Evolutionary conservation across 169 alveolate genomes (phyloP).

Genomic region (Cryptosporidium ryanae): DNA sequence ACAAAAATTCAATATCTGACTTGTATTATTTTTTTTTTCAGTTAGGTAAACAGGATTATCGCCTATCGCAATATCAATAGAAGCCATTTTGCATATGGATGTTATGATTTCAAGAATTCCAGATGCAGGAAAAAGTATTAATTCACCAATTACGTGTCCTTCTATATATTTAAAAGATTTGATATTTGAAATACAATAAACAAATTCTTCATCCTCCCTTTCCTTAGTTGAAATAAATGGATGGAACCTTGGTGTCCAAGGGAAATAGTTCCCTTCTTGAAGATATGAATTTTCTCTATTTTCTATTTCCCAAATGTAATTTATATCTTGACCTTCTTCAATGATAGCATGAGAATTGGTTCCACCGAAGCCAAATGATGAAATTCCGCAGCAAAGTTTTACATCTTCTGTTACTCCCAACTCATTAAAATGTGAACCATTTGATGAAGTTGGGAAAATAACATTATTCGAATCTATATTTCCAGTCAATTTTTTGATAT

Average conservation of each 20-base stretch:
- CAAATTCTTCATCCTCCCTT: slow-evolving; percentile 19
- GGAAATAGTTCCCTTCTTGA: slow-evolving; percentile 54
- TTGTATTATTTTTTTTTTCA: slow-evolving; percentile 5
- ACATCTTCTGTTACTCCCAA: slow-evolving; percentile 35
- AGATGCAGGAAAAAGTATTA: slow-evolving; percentile 59
- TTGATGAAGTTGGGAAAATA: slow-evolving; percentile 12
- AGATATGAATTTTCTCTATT: slow-evolving; percentile 11
- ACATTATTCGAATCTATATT: neutral
- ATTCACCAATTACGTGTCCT: slow-evolving; percentile 37
- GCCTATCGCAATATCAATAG: slow-evolving; percentile 16
- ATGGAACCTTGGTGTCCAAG: slow-evolving; percentile 71
- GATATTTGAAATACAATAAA: neutral
- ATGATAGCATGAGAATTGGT: slow-evolving; percentile 81
- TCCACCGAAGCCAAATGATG: slow-evolving; percentile 85
- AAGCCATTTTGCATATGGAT: slow-evolving; percentile 11
- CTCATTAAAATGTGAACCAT: slow-evolving; percentile 31
- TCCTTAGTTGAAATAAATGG: slow-evolving; percentile 53
- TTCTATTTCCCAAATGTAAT: slow-evolving; percentile 37
- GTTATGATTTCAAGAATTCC: slow-evolving; percentile 45
- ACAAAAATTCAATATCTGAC: neutral
- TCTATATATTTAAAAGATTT: slow-evolving; percentile 15
- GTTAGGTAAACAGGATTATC: neutral
- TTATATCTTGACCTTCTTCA: slow-evolving; percentile 76
- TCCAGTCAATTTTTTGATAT: slow-evolving; percentile 18
- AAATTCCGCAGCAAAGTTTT: slow-evolving; percentile 76